phyloP scores from a whole-genome alignment of 1,284 basidiomycete species.

The Cystobasidiaceae sp. region DNA sequence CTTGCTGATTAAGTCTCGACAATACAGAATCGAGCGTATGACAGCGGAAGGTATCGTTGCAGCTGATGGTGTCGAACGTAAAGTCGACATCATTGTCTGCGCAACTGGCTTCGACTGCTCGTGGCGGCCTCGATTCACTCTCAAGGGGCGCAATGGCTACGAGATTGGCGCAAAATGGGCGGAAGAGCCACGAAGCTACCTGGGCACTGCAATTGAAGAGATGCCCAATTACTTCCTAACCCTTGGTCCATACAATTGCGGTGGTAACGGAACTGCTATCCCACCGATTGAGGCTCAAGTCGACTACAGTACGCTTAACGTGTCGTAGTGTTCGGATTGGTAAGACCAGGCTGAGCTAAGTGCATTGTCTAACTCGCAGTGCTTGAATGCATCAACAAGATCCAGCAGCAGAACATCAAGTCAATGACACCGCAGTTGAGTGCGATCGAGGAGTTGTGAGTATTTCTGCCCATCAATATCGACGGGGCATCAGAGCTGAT shows the following conservation, averaged over 20 bases:
- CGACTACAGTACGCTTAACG: conserved; percentile 26
- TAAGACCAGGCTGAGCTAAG: not conserved
- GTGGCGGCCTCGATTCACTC: conserved; percentile 26
- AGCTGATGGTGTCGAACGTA: conserved; percentile 26
- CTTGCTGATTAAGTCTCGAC: too few relatives aligned
- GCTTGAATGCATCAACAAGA: conserved; percentile 30
- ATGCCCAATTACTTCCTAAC: conserved; percentile 33
- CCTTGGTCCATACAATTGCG: conserved; percentile 28
- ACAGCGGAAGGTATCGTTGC: conserved; percentile 21
- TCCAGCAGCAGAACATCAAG: conserved; percentile 28
- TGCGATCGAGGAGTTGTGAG: conserved; percentile 27
- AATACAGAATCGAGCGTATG: conserved; percentile 19
- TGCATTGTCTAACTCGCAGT: not conserved
- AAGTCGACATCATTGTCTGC: conserved; percentile 31
- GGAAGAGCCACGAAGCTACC: conserved; percentile 21
- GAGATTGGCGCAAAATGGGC: conserved; percentile 31
- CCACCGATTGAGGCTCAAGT: conserved; percentile 31
- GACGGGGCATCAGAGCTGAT: not conserved
- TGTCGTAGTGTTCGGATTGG: not conserved
- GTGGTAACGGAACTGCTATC: conserved; percentile 28
- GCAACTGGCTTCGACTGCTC: conserved; percentile 34
- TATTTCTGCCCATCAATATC: not conserved
- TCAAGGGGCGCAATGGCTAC: conserved; percentile 25
- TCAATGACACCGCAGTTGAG: conserved; percentile 20
- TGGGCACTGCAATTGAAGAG: conserved; percentile 24